phyloP scores from a whole-genome alignment of 164 flowering plant genomes.

The Chloranthus sessilifolius region DNA sequence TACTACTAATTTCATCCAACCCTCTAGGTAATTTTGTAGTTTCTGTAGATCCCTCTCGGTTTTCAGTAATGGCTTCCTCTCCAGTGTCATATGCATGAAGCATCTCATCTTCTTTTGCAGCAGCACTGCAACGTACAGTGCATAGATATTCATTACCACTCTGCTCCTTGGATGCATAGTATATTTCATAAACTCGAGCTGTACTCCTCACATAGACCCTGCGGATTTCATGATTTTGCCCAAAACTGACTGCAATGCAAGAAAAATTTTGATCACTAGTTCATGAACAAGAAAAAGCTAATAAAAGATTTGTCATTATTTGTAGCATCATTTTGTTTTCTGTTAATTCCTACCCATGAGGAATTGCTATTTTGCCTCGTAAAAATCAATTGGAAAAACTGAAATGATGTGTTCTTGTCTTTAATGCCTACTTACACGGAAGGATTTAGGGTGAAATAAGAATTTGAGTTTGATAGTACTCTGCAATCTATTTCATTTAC shows the following conservation, averaged over 20 bases:
- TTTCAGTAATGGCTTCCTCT: constrained; percentile 18
- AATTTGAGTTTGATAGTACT: too few relatives aligned
- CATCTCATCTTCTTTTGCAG: constrained; percentile 32
- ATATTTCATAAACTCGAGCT: constrained; percentile 80
- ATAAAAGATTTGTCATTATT: too few relatives aligned
- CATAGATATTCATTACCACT: constrained; percentile 69
- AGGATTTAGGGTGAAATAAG: too few relatives aligned
- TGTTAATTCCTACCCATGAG: too few relatives aligned
- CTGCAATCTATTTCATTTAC: too few relatives aligned
- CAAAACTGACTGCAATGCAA: constrained; percentile 57
- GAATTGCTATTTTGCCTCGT: too few relatives aligned
- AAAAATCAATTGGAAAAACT: too few relatives aligned
- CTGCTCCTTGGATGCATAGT: constrained; percentile 32
- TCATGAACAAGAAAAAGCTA: not conserved
- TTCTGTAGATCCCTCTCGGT: constrained; percentile 13
- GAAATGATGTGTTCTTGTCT: too few relatives aligned
- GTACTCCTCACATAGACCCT: constrained; percentile 85
- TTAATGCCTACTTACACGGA: too few relatives aligned
- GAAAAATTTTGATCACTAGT: not conserved
- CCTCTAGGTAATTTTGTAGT: constrained; percentile 14
- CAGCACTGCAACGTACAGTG: constrained; percentile 76
- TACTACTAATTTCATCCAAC: constrained; percentile 17
- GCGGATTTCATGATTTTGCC: constrained; percentile 47
- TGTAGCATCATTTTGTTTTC: not conserved
- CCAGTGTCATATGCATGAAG: constrained; percentile 20